These are phyloP conservation scores for Cyberlindnera japonica DNA, from an alignment of 805 yeast species.

Conservation along the genomic window DNA sequence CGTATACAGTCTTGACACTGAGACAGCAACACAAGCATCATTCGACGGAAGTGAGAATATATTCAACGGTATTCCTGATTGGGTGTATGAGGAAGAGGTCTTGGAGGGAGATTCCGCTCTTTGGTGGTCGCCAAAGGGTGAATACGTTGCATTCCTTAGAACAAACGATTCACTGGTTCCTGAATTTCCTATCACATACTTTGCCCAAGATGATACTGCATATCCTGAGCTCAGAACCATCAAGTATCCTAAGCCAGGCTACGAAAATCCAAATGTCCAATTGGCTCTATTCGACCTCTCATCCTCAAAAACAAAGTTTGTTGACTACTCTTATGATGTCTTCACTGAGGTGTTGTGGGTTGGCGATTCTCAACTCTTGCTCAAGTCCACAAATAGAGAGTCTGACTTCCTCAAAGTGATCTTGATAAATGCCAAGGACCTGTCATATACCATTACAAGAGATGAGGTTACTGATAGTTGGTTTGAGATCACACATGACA, in stretches of 20 bases:
- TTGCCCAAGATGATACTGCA: constrained; percentile 49
- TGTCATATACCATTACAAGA: constrained; percentile 41
- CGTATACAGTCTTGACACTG: constrained; percentile 38
- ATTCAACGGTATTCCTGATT: constrained; percentile 87
- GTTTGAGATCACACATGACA: constrained; percentile 73
- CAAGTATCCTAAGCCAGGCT: constrained; percentile 86
- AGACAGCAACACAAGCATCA: constrained; percentile 44
- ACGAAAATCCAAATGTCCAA: constrained; percentile 64
- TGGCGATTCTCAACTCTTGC: constrained; percentile 48
- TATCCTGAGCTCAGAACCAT: constrained; percentile 61
- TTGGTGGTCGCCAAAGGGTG: constrained; percentile 86
- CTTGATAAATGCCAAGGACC: constrained; percentile 43
- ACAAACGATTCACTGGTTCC: constrained; percentile 75
- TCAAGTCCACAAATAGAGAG: constrained; percentile 60
- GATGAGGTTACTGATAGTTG: constrained; percentile 52
- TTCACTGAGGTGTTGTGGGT: constrained; percentile 74
- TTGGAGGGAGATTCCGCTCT: constrained; percentile 63
- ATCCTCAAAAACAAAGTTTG: constrained; percentile 32
- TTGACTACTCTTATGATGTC: constrained; percentile 40
- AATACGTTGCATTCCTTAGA: constrained; percentile 57
- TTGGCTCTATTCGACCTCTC: constrained; percentile 43
- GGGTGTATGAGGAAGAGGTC: constrained; percentile 95
- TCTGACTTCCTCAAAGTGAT: constrained; percentile 61
- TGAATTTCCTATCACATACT: constrained; percentile 70
- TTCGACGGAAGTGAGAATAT: constrained; percentile 64